Percentiles rank a stretch among this genome's conserved stretches.
Conservation (phyloP, 805 yeast genomes). For the Kazachstania bromeliacearum region DNA sequence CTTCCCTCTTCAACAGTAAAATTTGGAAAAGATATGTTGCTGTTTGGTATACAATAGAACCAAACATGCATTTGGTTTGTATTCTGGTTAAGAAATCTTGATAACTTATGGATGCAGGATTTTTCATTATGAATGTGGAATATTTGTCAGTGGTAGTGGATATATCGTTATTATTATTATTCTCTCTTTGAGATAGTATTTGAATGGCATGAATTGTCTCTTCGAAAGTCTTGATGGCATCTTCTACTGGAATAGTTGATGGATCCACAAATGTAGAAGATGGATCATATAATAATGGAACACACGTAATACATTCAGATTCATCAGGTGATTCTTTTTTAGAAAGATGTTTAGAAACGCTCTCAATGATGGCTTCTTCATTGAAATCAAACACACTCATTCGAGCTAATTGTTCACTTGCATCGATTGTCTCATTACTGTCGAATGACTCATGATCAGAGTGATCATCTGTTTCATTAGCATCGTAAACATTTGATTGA, state of each 20-base stretch:
- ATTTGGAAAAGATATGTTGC: conserved; percentile 22
- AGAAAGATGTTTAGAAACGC: conserved; percentile 1
- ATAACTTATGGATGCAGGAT: conserved; percentile 20
- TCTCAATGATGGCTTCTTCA: conserved; percentile 4
- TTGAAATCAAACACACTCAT: conserved; percentile 3
- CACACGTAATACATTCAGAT: background rate
- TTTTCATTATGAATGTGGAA: conserved; percentile 21
- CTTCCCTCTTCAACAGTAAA: conserved; percentile 14
- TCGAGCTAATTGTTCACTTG: background rate
- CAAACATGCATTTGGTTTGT: conserved; percentile 24
- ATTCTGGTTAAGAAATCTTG: conserved; percentile 20
- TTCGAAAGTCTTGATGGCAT: conserved; percentile 10
- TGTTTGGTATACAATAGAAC: conserved; percentile 23
- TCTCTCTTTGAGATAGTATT: conserved; percentile 8
- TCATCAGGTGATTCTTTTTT: background rate
- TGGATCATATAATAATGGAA: conserved; percentile 5
- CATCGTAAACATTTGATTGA: conserved; percentile 2
- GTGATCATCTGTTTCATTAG: background rate
- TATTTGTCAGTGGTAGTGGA: conserved; percentile 5
- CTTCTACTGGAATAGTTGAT: conserved; percentile 5
- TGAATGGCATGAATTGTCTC: conserved; percentile 12
- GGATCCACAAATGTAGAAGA: background rate
- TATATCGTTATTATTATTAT: conserved; percentile 1
- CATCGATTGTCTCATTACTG: background rate
- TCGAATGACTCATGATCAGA: background rate